Base-by-base conservation (phyloP, 176 grass and related monocot genomes). In the Triticum turgidum region DNA sequence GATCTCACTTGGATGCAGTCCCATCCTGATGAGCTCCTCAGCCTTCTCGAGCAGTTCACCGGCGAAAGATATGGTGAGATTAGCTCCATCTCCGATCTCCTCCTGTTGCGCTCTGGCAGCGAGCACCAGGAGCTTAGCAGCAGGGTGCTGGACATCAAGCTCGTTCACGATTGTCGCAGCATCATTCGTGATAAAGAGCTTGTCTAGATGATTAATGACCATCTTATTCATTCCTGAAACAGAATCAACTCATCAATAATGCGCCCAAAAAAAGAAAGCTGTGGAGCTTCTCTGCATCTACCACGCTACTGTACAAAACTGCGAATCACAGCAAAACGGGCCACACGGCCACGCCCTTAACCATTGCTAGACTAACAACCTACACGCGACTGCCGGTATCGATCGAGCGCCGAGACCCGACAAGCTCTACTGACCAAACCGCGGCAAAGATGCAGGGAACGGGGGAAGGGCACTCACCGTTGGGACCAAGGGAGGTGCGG, bases 1-100 rank as follows among this genome's bases (percentile, higher is more conserved):
- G 77, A 98, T 98, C 81, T 96, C 97, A 83, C 92, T 99, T 0
- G 97, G 97, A 87, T 99, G 97, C 78, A 96, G 84, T 34, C 97
- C 96, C 96, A 96, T 98, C 88, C 91, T 90, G 82, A 98, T 98
- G 39, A 98, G 90, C 86, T 95, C 96, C 84, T 94, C 96, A 3
- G 92, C 96, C 84, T 94, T 96, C 82, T 96, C 90, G 5, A 98
- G 96, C 83, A 98, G 71, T 52, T 98, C 96, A 27, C 93, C 93
- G 14, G 96, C 91, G 18, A 98, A 98, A 21, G 96, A 98, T 81
- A 98, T 91, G 33, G 93, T 92, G 39, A 98, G 96, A 65, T 98
- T 98, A 80, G 93, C 91, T 21, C 92, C 92, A 41, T 96, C 97
- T 41, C 92, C 96, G 7, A 98, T 98, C 79, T 98, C 96, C 79